Conservation (phyloP, 2,329 filamentous ascomycete species). For the Sclerotinia spermophila region DNA sequence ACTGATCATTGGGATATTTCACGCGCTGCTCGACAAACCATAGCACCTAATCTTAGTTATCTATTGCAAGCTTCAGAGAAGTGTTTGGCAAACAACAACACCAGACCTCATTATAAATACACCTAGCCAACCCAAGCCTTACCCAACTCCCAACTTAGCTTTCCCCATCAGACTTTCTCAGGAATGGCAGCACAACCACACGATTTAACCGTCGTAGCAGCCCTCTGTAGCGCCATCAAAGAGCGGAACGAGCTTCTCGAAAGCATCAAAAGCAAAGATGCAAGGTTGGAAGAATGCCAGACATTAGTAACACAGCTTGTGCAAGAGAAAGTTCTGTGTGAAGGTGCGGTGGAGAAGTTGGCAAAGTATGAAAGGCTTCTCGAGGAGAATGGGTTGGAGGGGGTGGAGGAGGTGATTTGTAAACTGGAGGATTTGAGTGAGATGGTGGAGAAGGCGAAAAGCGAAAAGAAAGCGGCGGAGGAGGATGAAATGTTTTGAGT, state of each 20-base stretch:
- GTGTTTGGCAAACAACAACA: neutral
- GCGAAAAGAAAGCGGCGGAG: accelerated
- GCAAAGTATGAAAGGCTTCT: neutral
- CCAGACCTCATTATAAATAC: neutral
- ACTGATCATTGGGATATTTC: neutral
- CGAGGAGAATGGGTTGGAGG: neutral
- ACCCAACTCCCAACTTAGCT: no score
- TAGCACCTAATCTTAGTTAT: neutral
- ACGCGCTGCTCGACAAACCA: neutral
- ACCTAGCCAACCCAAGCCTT: neutral
- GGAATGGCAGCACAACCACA: neutral
- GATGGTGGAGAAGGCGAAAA: neutral
- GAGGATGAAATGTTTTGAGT: neutral
- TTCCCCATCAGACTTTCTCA: neutral
- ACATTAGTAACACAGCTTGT: neutral
- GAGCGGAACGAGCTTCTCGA: neutral
- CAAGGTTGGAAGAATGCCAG: neutral
- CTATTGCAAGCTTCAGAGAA: neutral
- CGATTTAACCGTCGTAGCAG: neutral
- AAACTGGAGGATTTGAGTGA: neutral
- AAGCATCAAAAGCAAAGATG: neutral
- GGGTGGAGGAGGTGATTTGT: neutral
- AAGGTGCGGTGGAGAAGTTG: neutral
- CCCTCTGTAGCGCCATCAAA: neutral
- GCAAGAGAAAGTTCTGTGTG: neutral